phyloP scores from a whole-genome alignment of 2,329 filamentous ascomycete species.

The Mycogone perniciosa region DNA sequence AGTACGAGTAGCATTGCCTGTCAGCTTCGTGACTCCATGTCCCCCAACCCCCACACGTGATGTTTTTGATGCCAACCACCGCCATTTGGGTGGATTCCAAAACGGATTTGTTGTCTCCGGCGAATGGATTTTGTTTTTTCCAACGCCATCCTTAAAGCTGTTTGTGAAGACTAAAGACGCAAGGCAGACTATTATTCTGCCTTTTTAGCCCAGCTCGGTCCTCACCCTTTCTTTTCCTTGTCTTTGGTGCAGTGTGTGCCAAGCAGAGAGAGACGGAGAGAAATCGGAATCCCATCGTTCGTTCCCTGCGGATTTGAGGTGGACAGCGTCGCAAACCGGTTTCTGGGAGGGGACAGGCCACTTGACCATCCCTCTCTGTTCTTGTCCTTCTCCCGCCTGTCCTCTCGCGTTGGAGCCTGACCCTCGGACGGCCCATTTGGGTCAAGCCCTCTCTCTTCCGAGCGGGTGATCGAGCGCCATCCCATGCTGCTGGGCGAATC shows the following conservation, averaged over 20 bases:
- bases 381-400: not conserved
- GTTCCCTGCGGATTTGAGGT: not conserved
- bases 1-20: conserved; percentile 2
- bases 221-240: not conserved
- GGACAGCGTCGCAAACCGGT: not conserved
- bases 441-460: not conserved
- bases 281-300: no score
- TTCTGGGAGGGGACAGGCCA: conserved; percentile 1
- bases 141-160: not conserved
- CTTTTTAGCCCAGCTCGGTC: not conserved
- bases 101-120: not conserved
- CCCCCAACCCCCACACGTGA: conserved; percentile 12
- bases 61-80: conserved; percentile 10
- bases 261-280: no score
- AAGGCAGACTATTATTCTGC: not conserved
- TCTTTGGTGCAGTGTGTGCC: not conserved
- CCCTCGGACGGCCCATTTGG: not conserved
- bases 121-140: not conserved
- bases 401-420: not conserved
- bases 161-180: no score
- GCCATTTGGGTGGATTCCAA: conserved; percentile 1
- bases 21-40: not conserved
- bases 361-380: conserved; percentile 6
- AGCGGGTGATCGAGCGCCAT: not conserved
- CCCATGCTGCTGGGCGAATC: not conserved